Percentiles rank a stretch among this genome's conserved stretches.
phyloP scores from a whole-genome alignment of 192 early-diverging fungal species.

The Mortierella alpina region DNA sequence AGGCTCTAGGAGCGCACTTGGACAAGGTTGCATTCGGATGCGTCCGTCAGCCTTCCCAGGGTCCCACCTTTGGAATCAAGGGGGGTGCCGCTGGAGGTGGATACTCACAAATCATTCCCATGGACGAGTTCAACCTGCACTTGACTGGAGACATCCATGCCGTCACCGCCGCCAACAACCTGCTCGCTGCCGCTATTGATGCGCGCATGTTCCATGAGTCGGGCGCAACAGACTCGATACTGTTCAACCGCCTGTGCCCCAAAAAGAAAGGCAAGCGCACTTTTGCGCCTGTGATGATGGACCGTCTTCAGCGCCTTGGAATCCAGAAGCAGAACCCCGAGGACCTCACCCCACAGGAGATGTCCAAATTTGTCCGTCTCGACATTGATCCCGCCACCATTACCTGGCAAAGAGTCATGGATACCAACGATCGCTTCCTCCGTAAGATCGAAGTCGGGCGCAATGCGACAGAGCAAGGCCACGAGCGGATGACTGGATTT shows the following conservation, averaged over 20 bases:
- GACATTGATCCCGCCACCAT: conserved; percentile 97
- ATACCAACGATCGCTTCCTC: conserved; percentile 97
- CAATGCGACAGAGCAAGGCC: conserved; percentile 87
- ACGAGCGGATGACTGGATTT: conserved; percentile 90
- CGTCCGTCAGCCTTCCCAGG: conserved; percentile 99
- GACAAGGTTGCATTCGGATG: conserved; percentile 91
- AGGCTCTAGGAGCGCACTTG: conserved; percentile 95
- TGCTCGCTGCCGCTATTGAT: conserved; percentile 96
- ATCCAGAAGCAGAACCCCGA: conserved; percentile 85
- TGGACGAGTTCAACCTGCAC: conserved; percentile 99
- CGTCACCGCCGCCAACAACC: conserved; percentile 97
- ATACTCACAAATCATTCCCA: conserved; percentile 99
- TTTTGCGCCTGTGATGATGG: conserved; percentile 89
- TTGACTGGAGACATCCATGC: conserved; percentile 99
- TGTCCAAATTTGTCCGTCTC: conserved; percentile 82
- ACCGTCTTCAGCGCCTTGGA: conserved; percentile 82
- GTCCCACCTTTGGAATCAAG: conserved; percentile 99
- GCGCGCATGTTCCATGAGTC: conserved; percentile 98
- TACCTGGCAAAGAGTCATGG: conserved; percentile 96
- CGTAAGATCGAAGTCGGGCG: conserved; percentile 92
- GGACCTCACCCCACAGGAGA: conserved; percentile 83
- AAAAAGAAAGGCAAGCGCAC: conserved; percentile 84
- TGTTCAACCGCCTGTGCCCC: conserved; percentile 92
- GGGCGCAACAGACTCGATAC: conserved; percentile 78
- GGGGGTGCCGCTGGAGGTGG: conserved; percentile 98